These are phyloP conservation scores for Verticillium alfalfae DNA, from an alignment of 2,329 filamentous ascomycete genomes.

Conservation along the genomic window DNA sequence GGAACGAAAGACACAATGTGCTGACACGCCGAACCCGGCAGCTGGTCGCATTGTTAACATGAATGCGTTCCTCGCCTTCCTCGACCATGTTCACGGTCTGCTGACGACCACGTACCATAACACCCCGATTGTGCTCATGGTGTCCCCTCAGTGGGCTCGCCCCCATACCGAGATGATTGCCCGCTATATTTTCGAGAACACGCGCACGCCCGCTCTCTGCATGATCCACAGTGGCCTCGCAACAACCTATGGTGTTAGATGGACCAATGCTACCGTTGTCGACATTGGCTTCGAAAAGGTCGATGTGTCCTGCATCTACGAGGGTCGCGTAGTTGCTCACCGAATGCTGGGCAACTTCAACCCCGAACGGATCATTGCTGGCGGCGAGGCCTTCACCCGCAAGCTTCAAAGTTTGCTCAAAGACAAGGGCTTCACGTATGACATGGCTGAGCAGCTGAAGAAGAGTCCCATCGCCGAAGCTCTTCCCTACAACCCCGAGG, in stretches of 20 bases:
- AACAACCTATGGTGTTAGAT: slow-evolving; percentile 75
- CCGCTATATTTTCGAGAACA: slow-evolving; percentile 95
- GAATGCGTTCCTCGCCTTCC: slow-evolving; percentile 86
- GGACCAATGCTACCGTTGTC: slow-evolving; percentile 74
- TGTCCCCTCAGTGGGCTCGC: slow-evolving; percentile 84
- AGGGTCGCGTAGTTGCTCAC: slow-evolving; percentile 69
- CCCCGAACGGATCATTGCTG: slow-evolving; percentile 51
- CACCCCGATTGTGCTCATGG: slow-evolving; percentile 86
- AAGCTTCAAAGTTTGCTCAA: slow-evolving; percentile 63
- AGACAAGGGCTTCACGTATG: slow-evolving; percentile 51
- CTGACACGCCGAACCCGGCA: slow-evolving; percentile 15
- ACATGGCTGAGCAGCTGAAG: slow-evolving; percentile 68
- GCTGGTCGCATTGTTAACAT: slow-evolving; percentile 84
- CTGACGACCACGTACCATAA: slow-evolving; percentile 93
- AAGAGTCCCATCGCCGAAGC: slow-evolving; percentile 63
- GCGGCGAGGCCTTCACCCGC: slow-evolving; percentile 82
- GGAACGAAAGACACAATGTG: not conserved
- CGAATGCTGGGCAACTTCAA: slow-evolving; percentile 56
- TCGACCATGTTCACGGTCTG: slow-evolving; percentile 85
- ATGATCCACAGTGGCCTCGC: slow-evolving; percentile 86
- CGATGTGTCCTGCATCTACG: slow-evolving; percentile 84
- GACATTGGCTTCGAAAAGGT: slow-evolving; percentile 92
- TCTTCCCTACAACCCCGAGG: slow-evolving; percentile 46
- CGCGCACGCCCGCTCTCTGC: slow-evolving; percentile 86
- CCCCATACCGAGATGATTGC: slow-evolving; percentile 83